phyloP scores from a whole-genome alignment of 495 filamentous ascomycete species.

The Parathielavia appendiculata region DNA sequence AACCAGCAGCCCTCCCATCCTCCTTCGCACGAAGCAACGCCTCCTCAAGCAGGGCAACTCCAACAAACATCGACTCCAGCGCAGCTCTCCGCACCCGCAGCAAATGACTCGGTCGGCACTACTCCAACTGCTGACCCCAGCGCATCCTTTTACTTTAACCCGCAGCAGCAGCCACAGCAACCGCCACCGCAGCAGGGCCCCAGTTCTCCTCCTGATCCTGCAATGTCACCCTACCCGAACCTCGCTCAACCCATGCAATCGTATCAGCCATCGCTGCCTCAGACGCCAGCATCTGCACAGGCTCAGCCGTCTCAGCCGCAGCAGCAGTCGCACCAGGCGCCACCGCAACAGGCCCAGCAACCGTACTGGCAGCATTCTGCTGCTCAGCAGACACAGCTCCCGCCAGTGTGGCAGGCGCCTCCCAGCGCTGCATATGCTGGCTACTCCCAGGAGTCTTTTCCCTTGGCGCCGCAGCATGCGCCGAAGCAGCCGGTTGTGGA shows the following conservation, averaged over 20 bases:
- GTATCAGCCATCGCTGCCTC: conserved; percentile 39
- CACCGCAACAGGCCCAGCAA: conserved; percentile 30
- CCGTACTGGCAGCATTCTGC: conserved; percentile 41
- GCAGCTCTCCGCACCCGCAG: conserved; percentile 20
- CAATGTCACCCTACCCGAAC: conserved; percentile 42
- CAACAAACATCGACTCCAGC: conserved; percentile 34
- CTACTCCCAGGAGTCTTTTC: conserved; percentile 62
- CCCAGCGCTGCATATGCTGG: conserved; percentile 44
- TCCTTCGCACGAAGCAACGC: conserved; percentile 26
- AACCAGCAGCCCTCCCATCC: conserved; percentile 34
- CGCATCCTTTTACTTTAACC: conserved; percentile 48
- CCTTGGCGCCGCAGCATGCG: conserved; percentile 57
- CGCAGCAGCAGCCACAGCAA: conserved; percentile 27
- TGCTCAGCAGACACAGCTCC: conserved; percentile 32
- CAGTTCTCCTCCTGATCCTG: conserved; percentile 32
- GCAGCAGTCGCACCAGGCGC: conserved; percentile 25
- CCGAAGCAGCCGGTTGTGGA: conserved; percentile 63
- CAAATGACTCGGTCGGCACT: conserved; percentile 20
- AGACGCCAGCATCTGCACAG: conserved; percentile 38
- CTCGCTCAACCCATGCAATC: conserved; percentile 38
- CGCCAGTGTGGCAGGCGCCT: conserved; percentile 44
- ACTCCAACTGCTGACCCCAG: conserved; percentile 42
- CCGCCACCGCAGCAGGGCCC: conserved; percentile 34
- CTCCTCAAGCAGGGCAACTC: conserved; percentile 28
- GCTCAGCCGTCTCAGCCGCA: conserved; percentile 38